phyloP scores from a whole-genome alignment of 2,329 filamentous ascomycete species.

The Ceratocystis variospora region DNA sequence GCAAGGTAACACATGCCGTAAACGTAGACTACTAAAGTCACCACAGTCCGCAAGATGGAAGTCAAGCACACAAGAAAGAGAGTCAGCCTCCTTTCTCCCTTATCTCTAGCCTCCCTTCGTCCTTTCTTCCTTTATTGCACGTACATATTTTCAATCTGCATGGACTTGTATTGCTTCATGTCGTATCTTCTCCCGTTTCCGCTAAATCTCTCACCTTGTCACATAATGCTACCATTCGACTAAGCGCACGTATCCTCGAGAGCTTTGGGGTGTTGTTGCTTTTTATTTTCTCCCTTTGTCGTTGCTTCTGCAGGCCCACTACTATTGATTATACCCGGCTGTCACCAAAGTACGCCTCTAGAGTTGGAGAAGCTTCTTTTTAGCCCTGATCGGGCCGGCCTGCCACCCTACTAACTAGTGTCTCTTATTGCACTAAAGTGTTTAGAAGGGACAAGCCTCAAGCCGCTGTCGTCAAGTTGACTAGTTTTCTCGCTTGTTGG shows the following conservation, averaged over 20 bases:
- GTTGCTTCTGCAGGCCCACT: neutral
- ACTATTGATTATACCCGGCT: neutral
- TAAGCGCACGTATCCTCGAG: neutral
- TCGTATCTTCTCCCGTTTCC: neutral
- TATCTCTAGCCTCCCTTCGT: neutral
- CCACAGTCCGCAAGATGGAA: no score
- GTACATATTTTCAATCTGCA: neutral
- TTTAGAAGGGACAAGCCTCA: neutral
- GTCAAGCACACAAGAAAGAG: neutral
- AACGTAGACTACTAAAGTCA: neutral
- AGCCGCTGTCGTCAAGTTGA: neutral
- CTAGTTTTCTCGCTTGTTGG: neutral
- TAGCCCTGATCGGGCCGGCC: neutral
- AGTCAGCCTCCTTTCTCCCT: neutral
- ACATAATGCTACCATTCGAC: neutral
- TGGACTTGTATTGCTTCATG: no score
- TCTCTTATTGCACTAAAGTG: neutral
- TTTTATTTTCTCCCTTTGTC: neutral
- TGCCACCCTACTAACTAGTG: neutral
- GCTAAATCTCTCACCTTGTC: neutral
- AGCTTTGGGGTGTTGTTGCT: neutral
- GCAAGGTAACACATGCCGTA: neutral
- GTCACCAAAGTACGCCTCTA: neutral
- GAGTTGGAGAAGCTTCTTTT: slow-evolving; percentile 4
- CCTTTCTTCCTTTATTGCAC: neutral